Conservation (phyloP, 2,329 filamentous ascomycete species). For the Graphilbum sp. region DNA sequence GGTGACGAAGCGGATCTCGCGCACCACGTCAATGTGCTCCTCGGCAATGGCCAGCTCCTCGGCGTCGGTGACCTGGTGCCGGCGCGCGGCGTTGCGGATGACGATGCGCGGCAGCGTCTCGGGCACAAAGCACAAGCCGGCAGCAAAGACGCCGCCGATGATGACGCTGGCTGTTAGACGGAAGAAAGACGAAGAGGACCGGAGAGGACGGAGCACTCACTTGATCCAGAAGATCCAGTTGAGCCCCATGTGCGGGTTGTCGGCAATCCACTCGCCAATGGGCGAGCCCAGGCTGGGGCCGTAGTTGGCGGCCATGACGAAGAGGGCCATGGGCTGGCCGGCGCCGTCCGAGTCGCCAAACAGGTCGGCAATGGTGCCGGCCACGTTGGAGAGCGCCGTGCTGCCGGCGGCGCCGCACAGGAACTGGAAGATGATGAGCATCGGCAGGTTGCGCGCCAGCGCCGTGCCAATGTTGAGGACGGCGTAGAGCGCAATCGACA, state of each 20-base stretch:
- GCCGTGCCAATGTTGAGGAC: slow-evolving; percentile 5
- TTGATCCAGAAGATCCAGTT: slow-evolving; percentile 7
- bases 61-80: not conserved
- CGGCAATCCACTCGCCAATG: slow-evolving; percentile 5
- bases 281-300: slow-evolving; percentile 4
- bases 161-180: slow-evolving; percentile 2
- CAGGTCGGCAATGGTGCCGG: slow-evolving; percentile 5
- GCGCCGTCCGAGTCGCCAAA: slow-evolving; percentile 3
- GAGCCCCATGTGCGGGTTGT: slow-evolving; percentile 4
- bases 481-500: slow-evolving; percentile 3
- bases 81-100: not conserved
- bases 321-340: slow-evolving; percentile 6
- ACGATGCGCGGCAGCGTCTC: slow-evolving; percentile 5
- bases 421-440: slow-evolving; percentile 7
- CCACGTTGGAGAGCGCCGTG: slow-evolving; percentile 4
- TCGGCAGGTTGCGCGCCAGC: slow-evolving; percentile 4
- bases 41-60: slow-evolving; percentile 3
- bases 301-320: slow-evolving; percentile 3
- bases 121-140: slow-evolving; percentile 3
- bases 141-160: slow-evolving; percentile 3
- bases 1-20: slow-evolving; percentile 5
- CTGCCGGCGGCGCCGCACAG: slow-evolving; percentile 4
- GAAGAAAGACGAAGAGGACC: not conserved
- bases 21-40: slow-evolving; percentile 2
- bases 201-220: not conserved